Evolutionary conservation across 1,139 yeast species (phyloP), one percentile per base, ranked within the genome.

Genomic region (Pichia sp.): DNA sequence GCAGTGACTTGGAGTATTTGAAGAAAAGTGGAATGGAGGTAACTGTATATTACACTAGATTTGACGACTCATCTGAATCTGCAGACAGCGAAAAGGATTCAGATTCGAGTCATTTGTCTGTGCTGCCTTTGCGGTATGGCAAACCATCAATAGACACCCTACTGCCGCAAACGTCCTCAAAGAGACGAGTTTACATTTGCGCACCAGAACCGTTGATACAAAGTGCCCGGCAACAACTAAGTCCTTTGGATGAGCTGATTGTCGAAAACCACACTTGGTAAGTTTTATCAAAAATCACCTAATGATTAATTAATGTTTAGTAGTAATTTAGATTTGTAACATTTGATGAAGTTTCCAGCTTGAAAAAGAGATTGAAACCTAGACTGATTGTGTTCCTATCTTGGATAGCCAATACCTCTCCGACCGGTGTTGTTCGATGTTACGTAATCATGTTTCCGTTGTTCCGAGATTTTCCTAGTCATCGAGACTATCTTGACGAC

Each of bases 121-220:
- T 19, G 3, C 23, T 2, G 23, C 23, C 23, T 19, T 19, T 19
- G 11, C 34, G 56, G 11, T 59, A 61, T 16, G 46, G 57, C 15
- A 64, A 64, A 58, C 68, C 70, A 23, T 19, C 43, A 8, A 43
- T 60, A 2, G 42, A 57, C 1, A 50, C 51, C 1, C 3, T 58
- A 11, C 10, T 43, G 6, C 38, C 50, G 5, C 13, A 10, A 11
- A 41, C 23, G 10, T 44, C 45, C 5, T 34, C 50, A 13, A 53
- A 52, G 8, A 52, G 57, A 49, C 48, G 51, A 34, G 67, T 78
- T 32, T 61, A 77, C 26, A 66, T 72, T 7, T 77, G 81, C 64
- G 81, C 81, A 4, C 80, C 82, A 2, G 59, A 68, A 0, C 29
- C 64, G 1, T 71, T 78, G 63, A 72, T 70, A 44, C 77, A 74